Evolutionary conservation across 352 stramenopile genomes (phyloP).

Genomic region (Pythium sukuiense): DNA sequence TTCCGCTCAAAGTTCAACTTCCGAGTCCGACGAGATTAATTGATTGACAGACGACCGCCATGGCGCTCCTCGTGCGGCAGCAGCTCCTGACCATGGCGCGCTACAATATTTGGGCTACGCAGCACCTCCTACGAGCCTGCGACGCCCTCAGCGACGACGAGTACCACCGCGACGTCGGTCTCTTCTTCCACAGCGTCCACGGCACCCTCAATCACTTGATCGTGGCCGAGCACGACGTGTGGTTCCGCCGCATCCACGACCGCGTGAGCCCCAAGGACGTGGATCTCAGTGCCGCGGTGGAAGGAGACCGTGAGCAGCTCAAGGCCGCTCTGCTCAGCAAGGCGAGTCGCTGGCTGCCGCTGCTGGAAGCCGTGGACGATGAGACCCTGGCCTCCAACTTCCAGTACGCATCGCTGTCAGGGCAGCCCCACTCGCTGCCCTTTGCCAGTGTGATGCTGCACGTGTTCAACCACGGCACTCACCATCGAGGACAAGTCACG

Average conservation of each 20-base stretch:
- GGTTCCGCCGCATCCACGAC: constrained; percentile 28
- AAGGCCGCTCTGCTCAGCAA: constrained; percentile 6
- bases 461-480: constrained; percentile 31
- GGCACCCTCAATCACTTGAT: constrained; percentile 29
- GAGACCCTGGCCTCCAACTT: constrained; percentile 16
- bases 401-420: constrained; percentile 12
- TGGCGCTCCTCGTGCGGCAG: constrained; percentile 23
- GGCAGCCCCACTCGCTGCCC: neutral
- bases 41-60: neutral
- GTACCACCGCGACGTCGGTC: constrained; percentile 27
- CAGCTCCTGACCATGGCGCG: constrained; percentile 26
- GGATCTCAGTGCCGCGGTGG: constrained; percentile 6
- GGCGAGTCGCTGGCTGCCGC: constrained; percentile 22
- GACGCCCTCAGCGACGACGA: constrained; percentile 20
- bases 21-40: neutral
- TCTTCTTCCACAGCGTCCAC: constrained; percentile 29
- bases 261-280: constrained; percentile 8
- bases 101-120: constrained; percentile 26
- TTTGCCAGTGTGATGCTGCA: constrained; percentile 16
- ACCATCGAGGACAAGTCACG: constrained; percentile 26
- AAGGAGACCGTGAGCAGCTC: constrained; percentile 16
- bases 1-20: neutral
- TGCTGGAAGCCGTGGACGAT: constrained; percentile 18
- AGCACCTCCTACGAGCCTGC: constrained; percentile 13
- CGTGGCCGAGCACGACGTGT: constrained; percentile 27